Conservation (phyloP, 1,284 basidiomycete species). For the Filobasidium uniguttulatum region DNA sequence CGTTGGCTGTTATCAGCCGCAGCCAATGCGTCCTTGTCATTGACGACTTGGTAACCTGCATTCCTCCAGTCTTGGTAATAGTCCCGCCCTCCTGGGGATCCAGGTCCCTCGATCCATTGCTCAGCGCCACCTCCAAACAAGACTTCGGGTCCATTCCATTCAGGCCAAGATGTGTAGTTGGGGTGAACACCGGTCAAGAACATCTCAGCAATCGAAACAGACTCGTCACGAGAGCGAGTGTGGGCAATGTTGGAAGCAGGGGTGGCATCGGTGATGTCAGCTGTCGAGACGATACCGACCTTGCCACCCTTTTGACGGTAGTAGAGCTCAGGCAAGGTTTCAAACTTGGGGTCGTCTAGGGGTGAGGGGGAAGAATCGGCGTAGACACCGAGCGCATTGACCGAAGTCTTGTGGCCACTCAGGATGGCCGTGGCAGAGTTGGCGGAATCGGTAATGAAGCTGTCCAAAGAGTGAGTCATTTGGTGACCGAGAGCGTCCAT, state of each 20-base stretch:
- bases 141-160: slow-evolving; percentile 27
- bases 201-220: slow-evolving; percentile 34
- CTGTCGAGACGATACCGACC: slow-evolving; percentile 38
- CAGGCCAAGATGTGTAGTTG: slow-evolving; percentile 35
- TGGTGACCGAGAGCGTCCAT: slow-evolving; percentile 20
- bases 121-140: slow-evolving; percentile 36
- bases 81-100: slow-evolving; percentile 26
- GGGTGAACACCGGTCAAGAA: slow-evolving; percentile 31
- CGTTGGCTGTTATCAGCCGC: slow-evolving; percentile 27
- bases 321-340: slow-evolving; percentile 22
- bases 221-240: slow-evolving; percentile 1
- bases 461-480: slow-evolving; percentile 24
- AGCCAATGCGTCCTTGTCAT: slow-evolving; percentile 32
- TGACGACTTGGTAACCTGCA: slow-evolving; percentile 33
- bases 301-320: slow-evolving; percentile 25
- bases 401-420: slow-evolving; percentile 37
- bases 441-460: slow-evolving; percentile 37
- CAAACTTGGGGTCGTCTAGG: slow-evolving; percentile 33
- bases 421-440: slow-evolving; percentile 38
- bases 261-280: slow-evolving; percentile 38
- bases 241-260: slow-evolving; percentile 23
- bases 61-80: slow-evolving; percentile 32
- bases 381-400: slow-evolving; percentile 37
- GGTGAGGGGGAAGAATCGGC: slow-evolving; percentile 22
- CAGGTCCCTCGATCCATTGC: slow-evolving; percentile 26